These are phyloP conservation scores for Apiospora hydei DNA, from an alignment of 2,329 filamentous ascomycete genomes.

Conservation along the genomic window DNA sequence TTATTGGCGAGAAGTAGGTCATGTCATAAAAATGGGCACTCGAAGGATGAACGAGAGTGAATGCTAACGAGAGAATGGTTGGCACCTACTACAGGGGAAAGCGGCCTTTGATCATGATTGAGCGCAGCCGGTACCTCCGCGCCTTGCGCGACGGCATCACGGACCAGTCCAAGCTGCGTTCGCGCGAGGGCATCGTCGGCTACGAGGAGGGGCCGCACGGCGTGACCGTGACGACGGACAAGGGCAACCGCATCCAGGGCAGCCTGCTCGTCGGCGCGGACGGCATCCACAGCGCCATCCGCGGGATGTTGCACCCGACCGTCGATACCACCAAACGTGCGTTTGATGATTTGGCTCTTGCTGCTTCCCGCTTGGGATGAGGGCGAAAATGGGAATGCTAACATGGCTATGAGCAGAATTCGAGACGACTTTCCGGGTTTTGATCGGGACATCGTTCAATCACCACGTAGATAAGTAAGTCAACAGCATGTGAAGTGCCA, in stretches of 20 bases:
- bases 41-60: neutral
- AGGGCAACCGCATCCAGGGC: constrained; percentile 42
- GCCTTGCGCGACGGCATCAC: neutral
- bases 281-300: constrained; percentile 48
- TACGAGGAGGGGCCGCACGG: constrained; percentile 1
- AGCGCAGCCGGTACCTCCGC: neutral
- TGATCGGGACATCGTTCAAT: constrained; percentile 12
- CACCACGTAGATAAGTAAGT: neutral
- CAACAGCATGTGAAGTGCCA: no score
- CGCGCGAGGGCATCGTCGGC: neutral
- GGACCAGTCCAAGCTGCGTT: constrained; percentile 2
- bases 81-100: neutral
- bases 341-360: neutral
- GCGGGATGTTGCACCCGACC: constrained; percentile 34
- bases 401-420: neutral
- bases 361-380: neutral
- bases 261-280: constrained; percentile 49
- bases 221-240: constrained; percentile 41
- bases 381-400: neutral
- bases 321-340: constrained; percentile 8
- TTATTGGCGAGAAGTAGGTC: constrained; percentile 9
- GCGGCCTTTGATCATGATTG: constrained; percentile 5
- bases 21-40: no score
- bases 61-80: neutral
- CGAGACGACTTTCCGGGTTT: constrained; percentile 5